These are phyloP conservation scores for Trichoderma atroviride DNA, from an alignment of 2,329 filamentous ascomycete species.

Conservation along the genomic window DNA sequence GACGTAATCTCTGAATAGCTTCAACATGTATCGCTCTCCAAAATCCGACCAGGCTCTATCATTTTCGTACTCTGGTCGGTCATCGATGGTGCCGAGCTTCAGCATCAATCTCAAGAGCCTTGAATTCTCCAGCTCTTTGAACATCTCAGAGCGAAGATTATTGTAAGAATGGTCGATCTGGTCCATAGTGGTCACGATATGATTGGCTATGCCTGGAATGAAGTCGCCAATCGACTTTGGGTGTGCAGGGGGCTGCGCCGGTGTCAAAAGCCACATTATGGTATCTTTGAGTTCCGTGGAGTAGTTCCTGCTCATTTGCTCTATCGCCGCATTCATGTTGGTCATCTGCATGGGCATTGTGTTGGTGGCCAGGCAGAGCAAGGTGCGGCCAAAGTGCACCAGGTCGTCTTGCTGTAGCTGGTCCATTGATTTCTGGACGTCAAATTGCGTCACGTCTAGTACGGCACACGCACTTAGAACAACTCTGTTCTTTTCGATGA, in stretches of 20 bases:
- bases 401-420: slow-evolving; percentile 91
- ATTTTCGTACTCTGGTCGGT: slow-evolving; percentile 81
- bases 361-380: slow-evolving; percentile 80
- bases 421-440: slow-evolving; percentile 65
- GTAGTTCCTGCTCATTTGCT: slow-evolving; percentile 76
- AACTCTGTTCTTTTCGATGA: slow-evolving; percentile 89
- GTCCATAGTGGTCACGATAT: slow-evolving; percentile 76
- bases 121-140: slow-evolving; percentile 85
- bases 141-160: slow-evolving; percentile 69
- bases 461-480: slow-evolving; percentile 87
- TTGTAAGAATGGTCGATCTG: slow-evolving; percentile 66
- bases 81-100: slow-evolving; percentile 87
- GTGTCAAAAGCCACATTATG: slow-evolving; percentile 78
- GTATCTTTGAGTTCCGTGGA: slow-evolving; percentile 77
- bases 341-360: slow-evolving; percentile 56
- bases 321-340: slow-evolving; percentile 71
- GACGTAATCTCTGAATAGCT: slow-evolving; percentile 94
- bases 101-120: slow-evolving; percentile 75
- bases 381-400: slow-evolving; percentile 77
- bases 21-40: slow-evolving; percentile 88
- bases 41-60: slow-evolving; percentile 86
- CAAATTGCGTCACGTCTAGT: slow-evolving; percentile 84
- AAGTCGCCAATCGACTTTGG: slow-evolving; percentile 79
- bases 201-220: slow-evolving; percentile 74
- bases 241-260: slow-evolving; percentile 52